Evolutionary conservation across 352 stramenopile species (phyloP), one percentile per base, ranked within the genome.

Genomic region (Globisporangium carolinianum): DNA sequence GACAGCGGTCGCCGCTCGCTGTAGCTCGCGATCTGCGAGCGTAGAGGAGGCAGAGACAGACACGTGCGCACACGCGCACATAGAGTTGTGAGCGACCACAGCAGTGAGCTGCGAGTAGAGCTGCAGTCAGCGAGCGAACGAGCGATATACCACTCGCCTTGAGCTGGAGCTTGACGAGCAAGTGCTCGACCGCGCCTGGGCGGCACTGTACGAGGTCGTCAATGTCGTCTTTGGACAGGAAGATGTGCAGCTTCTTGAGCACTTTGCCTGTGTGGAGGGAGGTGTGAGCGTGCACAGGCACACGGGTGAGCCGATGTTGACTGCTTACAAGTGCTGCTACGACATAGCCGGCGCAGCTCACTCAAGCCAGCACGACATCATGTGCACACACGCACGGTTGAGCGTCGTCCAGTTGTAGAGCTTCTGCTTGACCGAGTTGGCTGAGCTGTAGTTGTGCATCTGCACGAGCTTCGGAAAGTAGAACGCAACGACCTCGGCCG

Each of bases 341-440:
- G 24, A 32, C 24, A 32, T 32, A 32, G 24, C 24, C 24, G 3
- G 3, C 3, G 24, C 1, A 32, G 24, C 24, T 32, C 42, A 15
- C 41, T 56, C 6, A 5, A 42, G 15, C 38, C 65, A 9, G 5
- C n/a, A 48, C 6, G 43, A 37, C 15, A 50, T 32, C 5, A 15
- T 14, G 18, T 5, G n/a, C 37, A 42, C 7, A 32, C 9, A 35
- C 77, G 69, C 66, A 84, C 84, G 77, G 65, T 98, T 97, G 39
- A 98, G 74, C 39, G 95, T 98, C 55, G 90, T 92, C 89, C 91
- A 98, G 68, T 98, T 98, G 76, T 98, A 98, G 54, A 97, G 73
- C 72, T 98, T 98, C 66, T 98, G 94, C 50, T 78, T 79, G 53
- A 94, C 70, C 32, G 86, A 91, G 69, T 98, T 98, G 9, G 92